Evolutionary conservation across 805 yeast genomes (phyloP).

Genomic region (Komagataella phaffii): DNA sequence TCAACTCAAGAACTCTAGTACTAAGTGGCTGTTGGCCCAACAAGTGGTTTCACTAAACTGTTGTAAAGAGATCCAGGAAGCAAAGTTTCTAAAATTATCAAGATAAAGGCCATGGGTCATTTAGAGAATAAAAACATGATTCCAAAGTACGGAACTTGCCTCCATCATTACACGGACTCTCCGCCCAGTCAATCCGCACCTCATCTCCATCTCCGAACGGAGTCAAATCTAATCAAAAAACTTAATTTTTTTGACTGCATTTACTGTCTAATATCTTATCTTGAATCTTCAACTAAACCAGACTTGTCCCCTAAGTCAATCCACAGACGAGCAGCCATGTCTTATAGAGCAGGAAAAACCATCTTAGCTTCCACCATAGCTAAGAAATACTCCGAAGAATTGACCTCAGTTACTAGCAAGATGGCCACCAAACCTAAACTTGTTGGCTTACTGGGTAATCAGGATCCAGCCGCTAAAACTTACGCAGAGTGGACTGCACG

Average conservation of each 20-base stretch:
- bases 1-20: no score
- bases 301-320: not conserved
- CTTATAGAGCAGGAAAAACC: constrained; percentile 49
- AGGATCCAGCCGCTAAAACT: constrained; percentile 90
- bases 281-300: not conserved
- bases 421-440: constrained; percentile 50
- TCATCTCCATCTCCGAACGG: not conserved
- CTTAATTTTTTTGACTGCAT: not conserved
- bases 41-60: no score
- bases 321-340: not conserved
- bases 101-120: no score
- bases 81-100: no score
- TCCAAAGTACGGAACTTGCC: no score
- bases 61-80: no score
- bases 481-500: constrained; percentile 95
- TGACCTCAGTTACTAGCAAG: constrained; percentile 38
- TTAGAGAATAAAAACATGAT: no score
- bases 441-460: constrained; percentile 86
- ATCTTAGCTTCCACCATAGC: constrained; percentile 83
- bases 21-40: not conserved
- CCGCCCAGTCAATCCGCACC: not conserved
- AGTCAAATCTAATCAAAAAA: constrained; percentile 1
- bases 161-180: not conserved
- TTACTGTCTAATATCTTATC: not conserved
- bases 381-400: constrained; percentile 65